Evolutionary conservation across 2,329 filamentous ascomycete species (phyloP).

Genomic region (Endoconidiophora laricicola): DNA sequence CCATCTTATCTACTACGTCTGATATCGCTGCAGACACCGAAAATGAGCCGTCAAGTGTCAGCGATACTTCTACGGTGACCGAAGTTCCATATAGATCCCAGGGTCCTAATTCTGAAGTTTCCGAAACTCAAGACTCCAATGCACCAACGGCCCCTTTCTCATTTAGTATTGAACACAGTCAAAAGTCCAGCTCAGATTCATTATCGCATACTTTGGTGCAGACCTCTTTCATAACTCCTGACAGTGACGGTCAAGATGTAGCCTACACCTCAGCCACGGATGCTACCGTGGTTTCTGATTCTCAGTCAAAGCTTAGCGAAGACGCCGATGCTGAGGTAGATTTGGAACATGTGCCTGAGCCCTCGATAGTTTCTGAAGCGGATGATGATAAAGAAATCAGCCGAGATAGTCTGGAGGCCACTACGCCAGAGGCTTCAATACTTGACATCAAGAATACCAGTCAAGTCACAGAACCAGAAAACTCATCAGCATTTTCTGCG

Average conservation of each 20-base stretch:
- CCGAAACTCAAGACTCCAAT: too few species aligned
- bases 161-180: too few species aligned
- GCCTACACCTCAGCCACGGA: background rate
- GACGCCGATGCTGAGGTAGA: conserved; percentile 4
- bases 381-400: conserved; percentile 11
- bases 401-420: conserved; percentile 9
- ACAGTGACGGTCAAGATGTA: background rate
- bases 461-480: conserved; percentile 12
- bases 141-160: too few species aligned
- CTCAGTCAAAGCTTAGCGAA: background rate
- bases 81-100: background rate
- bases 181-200: background rate
- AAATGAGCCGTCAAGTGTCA: too few species aligned
- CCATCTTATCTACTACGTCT: too few species aligned
- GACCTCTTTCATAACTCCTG: too few species aligned
- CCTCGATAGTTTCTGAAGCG: conserved; percentile 12
- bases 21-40: too few species aligned
- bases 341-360: conserved; percentile 11
- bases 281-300: background rate
- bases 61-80: background rate
- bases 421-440: conserved; percentile 8
- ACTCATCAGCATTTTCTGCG: conserved; percentile 12
- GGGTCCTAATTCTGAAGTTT: too few species aligned
- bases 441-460: conserved; percentile 11
- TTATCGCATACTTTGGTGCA: background rate